phyloP scores from a whole-genome alignment of 2,329 filamentous ascomycete genomes.

The Xylariaceae sp. region DNA sequence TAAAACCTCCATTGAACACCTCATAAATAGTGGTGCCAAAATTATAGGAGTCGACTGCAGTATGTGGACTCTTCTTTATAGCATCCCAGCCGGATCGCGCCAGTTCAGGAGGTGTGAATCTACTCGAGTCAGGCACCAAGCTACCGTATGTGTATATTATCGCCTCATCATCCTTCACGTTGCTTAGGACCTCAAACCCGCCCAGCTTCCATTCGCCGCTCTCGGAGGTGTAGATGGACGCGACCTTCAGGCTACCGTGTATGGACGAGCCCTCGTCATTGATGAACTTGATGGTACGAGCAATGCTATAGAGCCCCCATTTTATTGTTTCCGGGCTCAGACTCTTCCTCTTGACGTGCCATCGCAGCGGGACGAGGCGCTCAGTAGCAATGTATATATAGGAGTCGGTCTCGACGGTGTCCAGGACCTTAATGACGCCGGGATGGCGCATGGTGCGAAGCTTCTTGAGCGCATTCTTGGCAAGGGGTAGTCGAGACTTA shows the following conservation, averaged over 20 bases:
- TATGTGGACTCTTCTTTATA: slow-evolving; percentile 81
- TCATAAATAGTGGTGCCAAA: slow-evolving; percentile 86
- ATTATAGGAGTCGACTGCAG: slow-evolving; percentile 86
- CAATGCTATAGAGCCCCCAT: slow-evolving; percentile 90
- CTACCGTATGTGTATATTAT: slow-evolving; percentile 93
- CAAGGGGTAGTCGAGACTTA: slow-evolving; percentile 80
- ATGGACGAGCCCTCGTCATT: slow-evolving; percentile 92
- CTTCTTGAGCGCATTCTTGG: slow-evolving; percentile 93
- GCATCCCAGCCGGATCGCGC: slow-evolving; percentile 87
- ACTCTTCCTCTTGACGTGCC: slow-evolving; percentile 89
- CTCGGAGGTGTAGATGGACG: slow-evolving; percentile 90
- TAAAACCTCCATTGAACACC: slow-evolving; percentile 86
- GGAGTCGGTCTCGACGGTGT: slow-evolving; percentile 94
- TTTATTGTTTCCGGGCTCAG: slow-evolving; percentile 91
- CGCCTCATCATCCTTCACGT: slow-evolving; percentile 93
- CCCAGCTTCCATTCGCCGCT: slow-evolving; percentile 98
- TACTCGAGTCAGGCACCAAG: slow-evolving; percentile 80
- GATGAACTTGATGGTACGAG: slow-evolving; percentile 93
- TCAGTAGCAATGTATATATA: slow-evolving; percentile 98
- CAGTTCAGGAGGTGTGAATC: slow-evolving; percentile 88
- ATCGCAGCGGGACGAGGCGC: slow-evolving; percentile 81
- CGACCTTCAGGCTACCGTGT: slow-evolving; percentile 83
- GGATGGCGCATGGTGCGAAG: slow-evolving; percentile 91
- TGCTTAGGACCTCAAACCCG: slow-evolving; percentile 92
- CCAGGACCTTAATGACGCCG: slow-evolving; percentile 90